phyloP scores from a whole-genome alignment of 257 asterid genomes.

The Anisodus acutangulus region DNA sequence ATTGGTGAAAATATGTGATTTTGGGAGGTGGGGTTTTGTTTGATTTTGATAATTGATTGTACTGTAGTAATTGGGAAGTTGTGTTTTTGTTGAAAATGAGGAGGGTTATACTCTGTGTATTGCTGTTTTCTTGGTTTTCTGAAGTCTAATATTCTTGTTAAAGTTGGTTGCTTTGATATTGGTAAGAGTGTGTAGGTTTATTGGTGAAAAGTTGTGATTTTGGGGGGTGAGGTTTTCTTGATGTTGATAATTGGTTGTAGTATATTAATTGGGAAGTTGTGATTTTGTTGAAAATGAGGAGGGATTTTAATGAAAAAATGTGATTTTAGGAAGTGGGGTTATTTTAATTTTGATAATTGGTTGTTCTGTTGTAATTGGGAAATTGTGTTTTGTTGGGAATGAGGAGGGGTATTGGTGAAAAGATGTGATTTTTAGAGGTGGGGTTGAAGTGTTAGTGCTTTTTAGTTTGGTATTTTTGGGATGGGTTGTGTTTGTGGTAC shows the following conservation, averaged over 20 bases:
- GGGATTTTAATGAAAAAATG: slow-evolving; percentile 36
- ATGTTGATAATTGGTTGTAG: slow-evolving; percentile 34
- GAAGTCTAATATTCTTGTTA: background rate
- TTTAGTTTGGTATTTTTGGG: slow-evolving; percentile 9
- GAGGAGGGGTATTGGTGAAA: slow-evolving; percentile 38
- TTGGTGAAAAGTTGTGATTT: slow-evolving; percentile 24
- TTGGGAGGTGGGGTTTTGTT: slow-evolving; percentile 28
- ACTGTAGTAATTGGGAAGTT: background rate
- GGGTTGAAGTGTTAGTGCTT: slow-evolving; percentile 46
- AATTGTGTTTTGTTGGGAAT: slow-evolving; percentile 35
- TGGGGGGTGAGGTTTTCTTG: slow-evolving; percentile 16
- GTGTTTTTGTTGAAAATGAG: background rate
- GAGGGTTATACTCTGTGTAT: slow-evolving; percentile 10
- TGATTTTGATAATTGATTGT: background rate
- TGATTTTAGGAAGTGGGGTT: slow-evolving; percentile 39
- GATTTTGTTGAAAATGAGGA: slow-evolving; percentile 39
- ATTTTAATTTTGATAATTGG: too few species aligned
- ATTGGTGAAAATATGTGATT: slow-evolving; percentile 34
- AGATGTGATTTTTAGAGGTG: slow-evolving; percentile 44
- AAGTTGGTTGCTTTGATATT: background rate
- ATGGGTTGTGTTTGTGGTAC: slow-evolving; percentile 87
- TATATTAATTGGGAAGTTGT: slow-evolving; percentile 45
- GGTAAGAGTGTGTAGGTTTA: slow-evolving; percentile 20
- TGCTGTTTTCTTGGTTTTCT: slow-evolving; percentile 32
- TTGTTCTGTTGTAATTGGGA: slow-evolving; percentile 45